Conservation (phyloP, 1,284 basidiomycete genomes). For the Ustilago sp. region DNA sequence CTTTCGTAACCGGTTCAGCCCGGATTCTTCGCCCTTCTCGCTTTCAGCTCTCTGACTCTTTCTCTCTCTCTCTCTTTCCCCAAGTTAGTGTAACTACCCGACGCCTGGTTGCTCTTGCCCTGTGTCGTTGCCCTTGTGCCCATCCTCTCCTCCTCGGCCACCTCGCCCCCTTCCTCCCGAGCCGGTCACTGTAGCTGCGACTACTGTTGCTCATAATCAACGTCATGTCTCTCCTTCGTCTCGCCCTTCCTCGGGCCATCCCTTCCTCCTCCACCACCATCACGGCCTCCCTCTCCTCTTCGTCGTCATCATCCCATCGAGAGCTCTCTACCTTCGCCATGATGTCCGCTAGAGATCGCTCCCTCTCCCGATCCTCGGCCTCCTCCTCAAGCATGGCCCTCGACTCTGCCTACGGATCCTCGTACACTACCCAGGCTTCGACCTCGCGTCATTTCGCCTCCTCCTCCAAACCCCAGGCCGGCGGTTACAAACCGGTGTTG, state of each 20-base stretch:
- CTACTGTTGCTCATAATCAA: not conserved
- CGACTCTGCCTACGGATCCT: slow-evolving; percentile 33
- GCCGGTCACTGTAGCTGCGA: not conserved
- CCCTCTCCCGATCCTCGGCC: slow-evolving; percentile 27
- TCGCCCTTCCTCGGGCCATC: slow-evolving; percentile 29
- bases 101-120: slow-evolving; percentile 1
- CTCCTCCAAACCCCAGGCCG: slow-evolving; percentile 52
- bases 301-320: slow-evolving; percentile 11
- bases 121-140: not conserved
- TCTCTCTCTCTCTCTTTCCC: not conserved
- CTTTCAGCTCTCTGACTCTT: not conserved
- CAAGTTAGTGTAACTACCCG: not conserved
- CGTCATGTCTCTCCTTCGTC: slow-evolving; percentile 34
- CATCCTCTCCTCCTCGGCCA: not conserved
- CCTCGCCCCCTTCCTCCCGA: not conserved
- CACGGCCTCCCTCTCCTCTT: slow-evolving; percentile 5
- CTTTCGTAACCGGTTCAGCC: not conserved
- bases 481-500: slow-evolving; percentile 70
- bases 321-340: slow-evolving; percentile 18
- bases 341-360: slow-evolving; percentile 24
- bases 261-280: slow-evolving; percentile 9
- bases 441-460: slow-evolving; percentile 39
- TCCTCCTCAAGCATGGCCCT: slow-evolving; percentile 36
- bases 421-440: slow-evolving; percentile 43
- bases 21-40: not conserved